Base-by-base conservation (phyloP, 2,329 filamentous ascomycete genomes). In the Ascochyta koolunga region DNA sequence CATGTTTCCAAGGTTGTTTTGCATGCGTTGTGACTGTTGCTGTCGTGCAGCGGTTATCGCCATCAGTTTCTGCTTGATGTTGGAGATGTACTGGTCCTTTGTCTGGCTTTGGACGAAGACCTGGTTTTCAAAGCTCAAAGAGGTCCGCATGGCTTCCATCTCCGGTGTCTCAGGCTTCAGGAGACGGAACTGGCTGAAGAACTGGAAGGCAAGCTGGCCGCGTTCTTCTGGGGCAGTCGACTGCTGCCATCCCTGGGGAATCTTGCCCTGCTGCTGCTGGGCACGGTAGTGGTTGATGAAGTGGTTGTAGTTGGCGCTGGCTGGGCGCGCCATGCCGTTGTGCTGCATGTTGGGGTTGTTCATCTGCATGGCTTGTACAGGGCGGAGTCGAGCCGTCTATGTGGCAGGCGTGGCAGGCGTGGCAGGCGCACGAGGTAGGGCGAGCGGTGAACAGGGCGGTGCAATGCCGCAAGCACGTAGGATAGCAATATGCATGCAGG, bases 331-430 rank as follows among this genome's bases (percentile, higher is more conserved):
- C 60, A 63, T 63, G 56, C 56, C 64, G 51, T 66, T 67, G 42
- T 62, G 63, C 43, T 64, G 62, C 59, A 71, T 67, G 59, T 67
- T 69, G 37, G 67, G 65, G 64, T 72, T 72, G 60, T 71, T 73
- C 69, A 72, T 73, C 51, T 55, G 62, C 64, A 51, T 50, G 21
- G 45, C 36, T 27, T 41, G 53, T 35, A 43, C 47, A 29, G 31
- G 39, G 45, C n/a, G 47, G 46, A 43, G 50, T 53, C 33, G 55
- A 46, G 45, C 51, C 57, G 63, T 58, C 59, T 61, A 60, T 25
- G 27, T 29, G 27, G 11, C 10, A 13, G 15, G 5, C 13, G 31
- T 9, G 9, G 7, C 4, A 10, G 9, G 27, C 13, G 24, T 38
- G 35, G 46, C 11, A 19, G 15, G 31, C 15, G 41, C 43, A 35